Base-by-base conservation (phyloP, 208 protist genomes). In the Wallacemonas collosoma region DNA sequence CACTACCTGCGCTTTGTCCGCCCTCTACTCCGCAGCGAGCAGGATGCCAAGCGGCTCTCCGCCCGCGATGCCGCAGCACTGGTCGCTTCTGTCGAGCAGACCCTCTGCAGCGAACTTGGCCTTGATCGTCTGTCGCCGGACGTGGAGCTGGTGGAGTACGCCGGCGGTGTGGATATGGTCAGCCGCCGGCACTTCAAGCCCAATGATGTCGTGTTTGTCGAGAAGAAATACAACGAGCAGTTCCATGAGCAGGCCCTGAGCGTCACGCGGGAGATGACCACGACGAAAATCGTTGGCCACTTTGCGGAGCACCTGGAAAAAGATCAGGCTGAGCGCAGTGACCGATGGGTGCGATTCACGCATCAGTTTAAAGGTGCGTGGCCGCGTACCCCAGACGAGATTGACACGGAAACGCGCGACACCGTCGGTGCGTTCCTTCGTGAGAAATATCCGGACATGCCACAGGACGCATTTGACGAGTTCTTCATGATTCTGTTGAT, bases 291-390 rank as follows among this genome's bases (percentile, higher is more conserved):
- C 58, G 86, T 86, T 5, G 50, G 6, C 12, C 80, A 84, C 77
- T 95, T 93, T 76, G 90, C 90, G 17, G 73, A 81, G 71, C 83
- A 84, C 9, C 76, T 93, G 43, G 77, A 73, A 1, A 72, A 79
- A 3, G 81, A 88, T 55, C 85, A 93, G 69, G 76, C 39, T 12
- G 48, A 58, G n/a, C 41, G 76, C 44, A 88, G 75, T 39, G 67
- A 65, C 26, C 50, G 71, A 7, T 94, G 86, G 87, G 17, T 54
- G 11, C 66, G 57, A 5, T 92, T 94, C 50, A 88, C 82, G 41
- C 80, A 81, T 44, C 72, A 92, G 71, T 93, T 95, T 63, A 73
- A 77, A 44, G 91, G 91, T 2, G 87, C 88, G 3, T 95, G 91
- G 88, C 91, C 91, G 38, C 86, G 91, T 45, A 70, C 44, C 54